These are phyloP conservation scores for Fusarium mexicanum DNA, from an alignment of 2,329 filamentous ascomycete genomes.

Conservation along the genomic window DNA sequence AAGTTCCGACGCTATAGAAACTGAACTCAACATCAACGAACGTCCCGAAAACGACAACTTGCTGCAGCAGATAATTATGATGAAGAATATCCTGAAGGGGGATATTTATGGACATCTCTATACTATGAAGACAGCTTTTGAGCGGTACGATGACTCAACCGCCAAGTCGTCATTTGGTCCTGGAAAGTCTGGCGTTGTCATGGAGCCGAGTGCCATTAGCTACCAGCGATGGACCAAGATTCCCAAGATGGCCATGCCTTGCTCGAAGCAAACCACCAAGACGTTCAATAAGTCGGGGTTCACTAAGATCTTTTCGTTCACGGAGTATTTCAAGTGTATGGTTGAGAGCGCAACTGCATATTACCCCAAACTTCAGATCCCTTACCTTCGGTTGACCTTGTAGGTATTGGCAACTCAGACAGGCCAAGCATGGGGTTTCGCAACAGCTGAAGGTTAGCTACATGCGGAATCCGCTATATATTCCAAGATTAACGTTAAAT, in stretches of 20 bases:
- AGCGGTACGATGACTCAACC: neutral
- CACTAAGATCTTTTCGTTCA: neutral
- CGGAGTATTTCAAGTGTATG: neutral
- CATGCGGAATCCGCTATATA: rapidly evolving
- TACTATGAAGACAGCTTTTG: neutral
- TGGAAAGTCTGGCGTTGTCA: neutral
- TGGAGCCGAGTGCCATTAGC: neutral
- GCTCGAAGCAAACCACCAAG: neutral
- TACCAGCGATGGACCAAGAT: neutral
- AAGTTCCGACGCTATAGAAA: neutral
- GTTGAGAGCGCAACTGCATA: neutral
- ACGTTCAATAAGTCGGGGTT: neutral
- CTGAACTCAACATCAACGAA: neutral
- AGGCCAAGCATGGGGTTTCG: rapidly evolving
- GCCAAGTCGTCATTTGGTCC: neutral
- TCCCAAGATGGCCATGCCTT: neutral
- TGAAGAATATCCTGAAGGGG: neutral
- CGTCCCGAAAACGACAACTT: neutral
- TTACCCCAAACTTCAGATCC: neutral
- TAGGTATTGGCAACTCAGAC: neutral
- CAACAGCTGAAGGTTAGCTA: neutral
- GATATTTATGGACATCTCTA: neutral
- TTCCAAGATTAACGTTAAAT: neutral
- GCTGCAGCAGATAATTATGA: neutral
- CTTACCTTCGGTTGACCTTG: neutral